Base-by-base conservation (phyloP, 345 rosid genomes). In the Geranium rotundifolium region DNA sequence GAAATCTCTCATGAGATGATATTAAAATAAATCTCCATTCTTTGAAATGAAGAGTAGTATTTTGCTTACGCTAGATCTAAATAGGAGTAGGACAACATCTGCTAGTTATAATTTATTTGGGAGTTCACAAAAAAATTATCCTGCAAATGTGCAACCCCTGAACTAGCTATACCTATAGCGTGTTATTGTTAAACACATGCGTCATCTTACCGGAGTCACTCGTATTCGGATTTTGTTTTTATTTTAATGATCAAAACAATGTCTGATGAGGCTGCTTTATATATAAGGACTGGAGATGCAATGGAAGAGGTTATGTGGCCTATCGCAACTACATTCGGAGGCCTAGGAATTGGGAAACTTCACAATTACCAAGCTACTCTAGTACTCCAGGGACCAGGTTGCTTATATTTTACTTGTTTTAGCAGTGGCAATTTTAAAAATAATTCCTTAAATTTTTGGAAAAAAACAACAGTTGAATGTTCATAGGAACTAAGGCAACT, bases 341-440 rank as follows among this genome's bases (percentile, higher is more conserved):
- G 83, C 97, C 97, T 59, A 77, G 87, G 67, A 86, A 93, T 63
- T 87, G 97, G 91, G 91, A 93, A 67, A 76, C 57, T 60, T 29
- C 65, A 72, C 84, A 72, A 65, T 72, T 70, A 61, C 77, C 83
- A 54, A 89, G 95, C 77, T 79, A 67, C 71, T 71, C 67, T n/a
- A 87, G 89, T 73, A 89, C 93, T 70, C 91, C 96, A 27, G 90
- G 89, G 56, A 86, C 87, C 90, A 89, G 98, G 98, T 88, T 76
- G 60, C 69, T 60, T 52, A 69, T 34, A 34, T 34, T 34, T 34
- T 34, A 34, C 41, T 34, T 34, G 14, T 64, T 63, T n/a, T 29
- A 54, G 54, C 54, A 19, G 17, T 37, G 19, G 31, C 55, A 20
- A 34, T 34, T 8, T 19, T 29, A 29, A 4, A 19, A 23, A 23